Base-by-base conservation (phyloP, 805 yeast genomes). In the Saccharomycopsis javanensis region DNA sequence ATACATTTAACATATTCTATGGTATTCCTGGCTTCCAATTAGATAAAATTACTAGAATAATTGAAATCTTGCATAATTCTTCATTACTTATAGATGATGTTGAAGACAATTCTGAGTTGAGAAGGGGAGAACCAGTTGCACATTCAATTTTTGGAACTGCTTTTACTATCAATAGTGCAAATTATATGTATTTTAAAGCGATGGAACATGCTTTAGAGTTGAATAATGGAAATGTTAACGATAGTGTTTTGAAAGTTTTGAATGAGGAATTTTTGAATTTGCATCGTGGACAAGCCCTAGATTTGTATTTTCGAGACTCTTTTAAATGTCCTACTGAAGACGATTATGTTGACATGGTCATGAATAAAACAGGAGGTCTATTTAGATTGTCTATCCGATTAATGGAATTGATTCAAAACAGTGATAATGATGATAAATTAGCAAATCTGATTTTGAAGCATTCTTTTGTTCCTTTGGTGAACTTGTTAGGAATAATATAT, bases 231-330 rank as follows among this genome's bases (percentile, higher is more conserved):
- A 42, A 42, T 20, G 23, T 28, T 6, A 66, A 70, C 57, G 64
- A 64, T 25, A 62, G 62, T 53, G 73, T 73, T 3, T 62, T 68
- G 64, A 66, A 67, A 20, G 75, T 83, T 1, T 77, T 83, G 59
- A 74, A 80, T 59, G 86, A 86, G 54, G 97, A 91, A 64, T 75
- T 91, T 81, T 68, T 87, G 55, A 83, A 86, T 64, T 71, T 91
- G 57, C 97, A 91, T 67, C 76, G 86, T 51, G 98, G 98, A 5
- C 98, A 91, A 72, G 95, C 96, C 0, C 69, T 86, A 59, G 98
- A 91, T 64, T 76, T 91, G 20, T 85, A 83, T 68, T 91, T 97
- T 97, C 75, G 97, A 61, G 96, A 89, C 57, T 72, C 76, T 30
- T 64, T 74, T 33, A 65, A 66, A 0, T 75, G 85, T 51, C 94